Percentiles rank a stretch among this genome's conserved stretches.
Evolutionary conservation across 768 basidiomycete species (phyloP).

Genomic region (Candolleomyces aberdarensis): DNA sequence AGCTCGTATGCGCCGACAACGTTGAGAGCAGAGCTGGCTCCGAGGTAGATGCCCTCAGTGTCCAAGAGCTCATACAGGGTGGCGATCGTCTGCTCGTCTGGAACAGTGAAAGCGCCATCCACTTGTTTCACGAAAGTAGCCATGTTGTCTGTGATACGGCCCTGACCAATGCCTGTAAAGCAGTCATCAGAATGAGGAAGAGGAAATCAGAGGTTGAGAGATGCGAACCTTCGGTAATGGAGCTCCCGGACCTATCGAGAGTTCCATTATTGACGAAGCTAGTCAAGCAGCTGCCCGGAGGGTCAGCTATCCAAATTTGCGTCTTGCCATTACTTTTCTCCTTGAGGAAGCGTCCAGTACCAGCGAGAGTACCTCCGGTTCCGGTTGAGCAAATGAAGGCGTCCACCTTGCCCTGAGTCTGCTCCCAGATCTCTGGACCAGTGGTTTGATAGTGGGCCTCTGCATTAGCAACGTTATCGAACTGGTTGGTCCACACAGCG

Average conservation of each 20-base stretch:
- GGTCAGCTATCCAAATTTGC: conserved; percentile 94
- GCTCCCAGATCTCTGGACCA: conserved; percentile 96
- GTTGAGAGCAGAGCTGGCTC: conserved; percentile 91
- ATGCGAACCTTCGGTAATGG: conserved; percentile 81
- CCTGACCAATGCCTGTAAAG: conserved; percentile 87
- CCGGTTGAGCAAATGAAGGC: conserved; percentile 96
- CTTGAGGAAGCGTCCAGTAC: conserved; percentile 78
- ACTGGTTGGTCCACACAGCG: conserved; percentile 97
- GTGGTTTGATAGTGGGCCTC: conserved; percentile 85
- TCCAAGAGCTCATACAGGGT: conserved; percentile 95
- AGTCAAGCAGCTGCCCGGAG: conserved; percentile 90
- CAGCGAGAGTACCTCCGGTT: conserved; percentile 94
- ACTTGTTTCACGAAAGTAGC: conserved; percentile 75
- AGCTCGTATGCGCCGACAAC: conserved; percentile 92
- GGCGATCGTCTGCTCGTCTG: conserved; percentile 85
- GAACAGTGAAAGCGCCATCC: conserved; percentile 79
- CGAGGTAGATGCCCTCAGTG: conserved; percentile 90
- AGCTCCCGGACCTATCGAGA: conserved; percentile 77
- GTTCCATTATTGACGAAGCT: conserved; percentile 81
- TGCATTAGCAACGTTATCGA: conserved; percentile 94
- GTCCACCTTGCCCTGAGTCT: conserved; percentile 74
- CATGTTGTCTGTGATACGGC: conserved; percentile 90
- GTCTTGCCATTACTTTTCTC: conserved; percentile 76
- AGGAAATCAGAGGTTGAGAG: not conserved
- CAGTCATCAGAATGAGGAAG: not conserved